A percentile compares a stretch with the other conserved stretches of the same genome.
phyloP scores from a whole-genome alignment of 2,329 filamentous ascomycete genomes.

The Trichoderma lentiforme region DNA sequence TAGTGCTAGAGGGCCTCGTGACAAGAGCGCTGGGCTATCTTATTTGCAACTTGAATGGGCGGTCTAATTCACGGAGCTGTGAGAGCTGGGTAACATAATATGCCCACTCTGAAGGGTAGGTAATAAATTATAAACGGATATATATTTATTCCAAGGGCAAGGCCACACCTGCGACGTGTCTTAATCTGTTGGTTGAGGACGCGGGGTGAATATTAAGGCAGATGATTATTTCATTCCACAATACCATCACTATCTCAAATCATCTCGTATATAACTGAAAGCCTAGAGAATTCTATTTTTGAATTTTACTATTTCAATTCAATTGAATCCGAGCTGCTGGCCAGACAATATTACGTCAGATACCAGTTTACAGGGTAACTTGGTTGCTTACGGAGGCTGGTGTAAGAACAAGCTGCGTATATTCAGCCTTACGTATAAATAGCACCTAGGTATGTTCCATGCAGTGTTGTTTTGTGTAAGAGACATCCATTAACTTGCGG shows the following conservation, averaged over 20 bases:
- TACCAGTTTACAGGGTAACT: neutral
- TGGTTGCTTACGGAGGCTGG: neutral
- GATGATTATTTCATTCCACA: neutral
- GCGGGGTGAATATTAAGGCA: too few species aligned
- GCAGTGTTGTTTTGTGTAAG: neutral
- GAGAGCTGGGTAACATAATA: neutral
- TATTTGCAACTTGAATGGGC: neutral
- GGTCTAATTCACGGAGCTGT: neutral
- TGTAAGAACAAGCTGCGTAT: neutral
- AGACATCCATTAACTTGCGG: neutral
- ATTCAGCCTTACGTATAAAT: neutral
- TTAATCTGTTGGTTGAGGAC: neutral
- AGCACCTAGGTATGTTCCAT: neutral
- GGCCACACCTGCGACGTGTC: too few species aligned
- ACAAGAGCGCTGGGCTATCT: neutral
- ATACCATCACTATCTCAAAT: neutral
- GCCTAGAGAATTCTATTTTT: neutral
- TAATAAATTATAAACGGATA: neutral
- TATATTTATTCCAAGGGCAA: neutral
- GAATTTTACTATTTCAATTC: neutral
- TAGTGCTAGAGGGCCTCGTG: neutral
- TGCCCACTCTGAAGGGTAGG: neutral
- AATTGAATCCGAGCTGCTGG: neutral
- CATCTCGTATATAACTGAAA: neutral
- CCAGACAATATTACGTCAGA: neutral